Percentiles rank a stretch among this genome's conserved stretches.
Evolutionary conservation across 2,329 filamentous ascomycete genomes (phyloP).

Genomic region (Cladobotryum protrusum): DNA sequence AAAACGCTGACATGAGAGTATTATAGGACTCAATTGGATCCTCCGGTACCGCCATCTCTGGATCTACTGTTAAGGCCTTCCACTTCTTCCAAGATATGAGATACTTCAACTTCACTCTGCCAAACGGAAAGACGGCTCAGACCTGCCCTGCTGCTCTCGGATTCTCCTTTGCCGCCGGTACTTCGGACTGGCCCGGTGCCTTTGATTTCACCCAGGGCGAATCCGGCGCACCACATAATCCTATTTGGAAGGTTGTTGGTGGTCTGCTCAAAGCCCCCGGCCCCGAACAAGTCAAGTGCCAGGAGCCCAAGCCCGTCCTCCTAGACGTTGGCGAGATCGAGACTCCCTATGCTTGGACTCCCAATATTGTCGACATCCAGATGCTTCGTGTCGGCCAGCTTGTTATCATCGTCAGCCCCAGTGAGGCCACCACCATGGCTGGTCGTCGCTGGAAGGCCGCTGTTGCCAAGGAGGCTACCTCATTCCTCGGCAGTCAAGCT

Average conservation of each 20-base stretch:
- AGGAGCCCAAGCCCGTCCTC: constrained; percentile 75
- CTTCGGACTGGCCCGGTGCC: constrained; percentile 80
- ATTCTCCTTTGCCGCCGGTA: constrained; percentile 89
- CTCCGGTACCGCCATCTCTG: constrained; percentile 46
- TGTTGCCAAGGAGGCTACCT: constrained; percentile 46
- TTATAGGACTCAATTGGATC: constrained; percentile 47
- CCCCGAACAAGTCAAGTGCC: constrained; percentile 65
- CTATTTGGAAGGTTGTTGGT: constrained; percentile 74
- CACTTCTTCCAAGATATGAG: constrained; percentile 83
- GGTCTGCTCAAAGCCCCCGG: constrained; percentile 65
- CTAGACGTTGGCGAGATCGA: constrained; percentile 81
- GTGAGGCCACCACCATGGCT: constrained; percentile 89
- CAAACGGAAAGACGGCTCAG: constrained; percentile 61
- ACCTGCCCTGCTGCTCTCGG: constrained; percentile 87
- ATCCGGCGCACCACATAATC: constrained; percentile 62
- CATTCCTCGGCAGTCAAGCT: constrained; percentile 42
- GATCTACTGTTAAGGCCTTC: constrained; percentile 67
- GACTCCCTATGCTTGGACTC: constrained; percentile 77
- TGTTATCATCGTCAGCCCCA: constrained; percentile 75
- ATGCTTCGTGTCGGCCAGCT: constrained; percentile 77
- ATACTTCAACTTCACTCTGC: constrained; percentile 64
- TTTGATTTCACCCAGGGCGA: constrained; percentile 93
- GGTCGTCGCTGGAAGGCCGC: constrained; percentile 79
- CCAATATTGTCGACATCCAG: constrained; percentile 88
- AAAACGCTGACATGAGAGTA: no score